Evolutionary conservation across 164 flowering plant species (phyloP), one percentile per base, ranked within the genome.

Genomic region (Hamamelis virginiana): DNA sequence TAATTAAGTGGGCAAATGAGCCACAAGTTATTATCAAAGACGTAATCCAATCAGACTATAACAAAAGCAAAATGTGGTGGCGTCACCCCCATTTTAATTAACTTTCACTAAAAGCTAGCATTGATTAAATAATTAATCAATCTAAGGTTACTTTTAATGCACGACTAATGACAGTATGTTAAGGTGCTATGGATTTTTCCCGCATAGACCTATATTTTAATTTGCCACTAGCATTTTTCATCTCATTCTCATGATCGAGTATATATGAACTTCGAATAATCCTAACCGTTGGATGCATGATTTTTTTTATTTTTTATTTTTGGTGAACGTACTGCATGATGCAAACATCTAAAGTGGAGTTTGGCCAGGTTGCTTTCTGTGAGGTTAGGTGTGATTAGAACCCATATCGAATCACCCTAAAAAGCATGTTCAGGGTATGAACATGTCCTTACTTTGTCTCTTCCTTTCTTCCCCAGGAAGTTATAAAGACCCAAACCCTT

Each of bases 391-490:
- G 60, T 28, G 50, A 33, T 47, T 48, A 19, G 47, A 69, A n/a
- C 69, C 62, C 62, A 67, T 67, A 41, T 55, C 22, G 43, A 33
- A 43, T 69, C 72, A 28, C 44, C 44, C 16, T 5, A 10, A 46
- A 25, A 68, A 59, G 58, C 23, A 55, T 55, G 22, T 55, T 55
- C 2, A n/a, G 26, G 26, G 26, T 55, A n/a, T 21, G 63, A 45
- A 27, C 14, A 19, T 69, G 47, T 27, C 65, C 9, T 33, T 52
- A 8, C 22, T 9, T 66, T 57, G 65, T 69, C 72, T 46, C 63
- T 70, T 59, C 41, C 46, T 68, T 70, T 38, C 72, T 69, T 70
- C 67, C 53, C 52, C 52, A 0, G 52, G 3, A 70, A 62, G 67
- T 53, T 53, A 60, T 51, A 43, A 43, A 44, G n/a, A 41, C 22